Base-by-base conservation (phyloP, 176 grass and related monocot species). In the Musa acuminata region DNA sequence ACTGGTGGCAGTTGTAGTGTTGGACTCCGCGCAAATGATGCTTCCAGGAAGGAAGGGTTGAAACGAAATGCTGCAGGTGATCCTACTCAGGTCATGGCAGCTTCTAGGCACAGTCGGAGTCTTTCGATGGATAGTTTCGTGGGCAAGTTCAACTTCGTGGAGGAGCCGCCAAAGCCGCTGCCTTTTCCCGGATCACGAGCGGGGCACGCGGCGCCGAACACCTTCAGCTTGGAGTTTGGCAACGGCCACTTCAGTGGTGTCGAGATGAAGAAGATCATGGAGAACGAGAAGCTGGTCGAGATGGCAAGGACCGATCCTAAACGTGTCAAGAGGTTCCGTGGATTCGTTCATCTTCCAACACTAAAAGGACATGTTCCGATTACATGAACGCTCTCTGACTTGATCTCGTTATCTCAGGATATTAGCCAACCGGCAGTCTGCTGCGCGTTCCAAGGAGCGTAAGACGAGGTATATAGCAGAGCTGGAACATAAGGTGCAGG, bases 221-320 rank as follows among this genome's bases (percentile, higher is more conserved):
- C 35, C 35, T 93, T 93, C 74, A 95, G 83, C 82, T 79, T 91
- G 51, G 88, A 95, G 51, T 95, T 95, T 53, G 88, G 84, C 43
- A 91, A 88, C 75, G 86, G 84, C 20, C 88, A 99, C 66, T 99
- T 99, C 53, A 95, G 77, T 62, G 78, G 88, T 0, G 71, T 51
- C 13, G 96, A 99, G 84, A 99, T 95, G 84, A 95, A 95, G 88
- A 83, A 92, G 74, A 99, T 99, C 65, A 86, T 89, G 88, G 79
- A 86, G 17, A 90, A 95, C 71, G 91, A 92, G 65, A 99, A 89
- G 88, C 96, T 99, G 66, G 89, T 84, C 8, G 96, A 99, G 83
- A 95, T 99, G 91, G 96, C 96, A n/a, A 62, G 86, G 55, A 83
- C 84, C 25, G 96, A 99, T 83, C 96, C 96, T 1, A 99, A 91